Conservation (phyloP, 2,329 filamentous ascomycete species). For the Cordyceps fumosorosea region DNA sequence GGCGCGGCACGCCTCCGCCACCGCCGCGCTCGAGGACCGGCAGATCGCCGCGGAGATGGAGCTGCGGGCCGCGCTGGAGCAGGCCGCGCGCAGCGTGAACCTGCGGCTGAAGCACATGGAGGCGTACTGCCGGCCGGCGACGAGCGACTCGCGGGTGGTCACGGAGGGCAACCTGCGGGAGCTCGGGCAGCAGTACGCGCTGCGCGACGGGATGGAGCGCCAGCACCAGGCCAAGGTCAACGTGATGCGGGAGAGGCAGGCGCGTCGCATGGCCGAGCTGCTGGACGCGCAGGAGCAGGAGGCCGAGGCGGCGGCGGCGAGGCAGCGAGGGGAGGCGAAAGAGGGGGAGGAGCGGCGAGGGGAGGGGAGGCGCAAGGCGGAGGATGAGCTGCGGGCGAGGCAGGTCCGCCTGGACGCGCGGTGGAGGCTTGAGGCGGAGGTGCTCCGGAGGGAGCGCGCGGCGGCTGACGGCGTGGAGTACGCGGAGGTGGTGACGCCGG, state of each 20-base stretch:
- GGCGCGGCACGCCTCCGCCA: slow-evolving; percentile 47
- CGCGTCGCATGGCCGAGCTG: slow-evolving; percentile 54
- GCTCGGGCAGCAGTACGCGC: slow-evolving; percentile 53
- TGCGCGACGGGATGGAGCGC: slow-evolving; percentile 53
- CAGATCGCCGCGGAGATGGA: slow-evolving; percentile 60
- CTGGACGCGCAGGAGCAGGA: slow-evolving; percentile 48
- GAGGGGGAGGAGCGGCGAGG: slow-evolving; percentile 39
- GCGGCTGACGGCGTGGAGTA: slow-evolving; percentile 36
- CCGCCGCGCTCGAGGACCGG: slow-evolving; percentile 51
- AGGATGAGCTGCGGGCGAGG: slow-evolving; percentile 38
- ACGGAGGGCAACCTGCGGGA: slow-evolving; percentile 54
- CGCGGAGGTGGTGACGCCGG: slow-evolving; percentile 27
- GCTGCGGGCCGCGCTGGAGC: slow-evolving; percentile 45
- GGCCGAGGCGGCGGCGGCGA: slow-evolving; percentile 37
- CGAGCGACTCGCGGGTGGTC: slow-evolving; percentile 38
- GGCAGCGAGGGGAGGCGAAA: slow-evolving; percentile 42
- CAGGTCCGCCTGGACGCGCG: slow-evolving; percentile 38
- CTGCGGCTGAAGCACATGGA: slow-evolving; percentile 60
- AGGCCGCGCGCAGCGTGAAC: slow-evolving; percentile 49
- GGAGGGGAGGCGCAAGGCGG: slow-evolving; percentile 43
- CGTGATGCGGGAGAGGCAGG: slow-evolving; percentile 57
- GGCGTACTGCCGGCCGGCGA: slow-evolving; percentile 50
- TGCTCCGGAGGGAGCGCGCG: slow-evolving; percentile 48
- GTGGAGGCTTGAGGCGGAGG: slow-evolving; percentile 47
- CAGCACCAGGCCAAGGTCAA: slow-evolving; percentile 56